These are phyloP conservation scores for Aegle marmelos DNA, from an alignment of 345 rosid genomes.

Conservation along the genomic window DNA sequence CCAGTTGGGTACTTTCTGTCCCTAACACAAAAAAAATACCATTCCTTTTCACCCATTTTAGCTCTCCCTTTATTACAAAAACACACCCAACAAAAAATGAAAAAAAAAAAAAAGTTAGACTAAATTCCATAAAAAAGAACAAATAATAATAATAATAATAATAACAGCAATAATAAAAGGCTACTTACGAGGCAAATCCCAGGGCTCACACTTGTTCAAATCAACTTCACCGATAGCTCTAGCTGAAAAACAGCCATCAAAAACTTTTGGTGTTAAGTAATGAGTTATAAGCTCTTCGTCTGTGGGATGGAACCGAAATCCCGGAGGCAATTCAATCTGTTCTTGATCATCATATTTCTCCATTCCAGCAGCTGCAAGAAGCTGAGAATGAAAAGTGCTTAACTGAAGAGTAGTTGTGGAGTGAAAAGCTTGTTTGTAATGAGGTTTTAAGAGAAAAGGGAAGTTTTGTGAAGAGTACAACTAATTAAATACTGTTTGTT, in stretches of 20 bases:
- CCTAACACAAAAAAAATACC: constrained; percentile 75
- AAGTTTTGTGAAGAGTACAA: constrained; percentile 14
- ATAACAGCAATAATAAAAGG: not conserved
- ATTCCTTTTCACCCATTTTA: constrained; percentile 61
- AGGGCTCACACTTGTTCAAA: constrained; percentile 67
- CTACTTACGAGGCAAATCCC: constrained; percentile 64
- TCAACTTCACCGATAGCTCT: constrained; percentile 62
- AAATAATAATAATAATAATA: not conserved
- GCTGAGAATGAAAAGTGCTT: not conserved
- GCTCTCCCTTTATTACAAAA: constrained; percentile 34
- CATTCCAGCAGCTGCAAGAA: constrained; percentile 21
- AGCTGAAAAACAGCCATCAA: constrained; percentile 34
- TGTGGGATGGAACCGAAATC: constrained; percentile 60
- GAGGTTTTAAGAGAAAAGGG: constrained; percentile 14
- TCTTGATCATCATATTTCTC: constrained; percentile 43
- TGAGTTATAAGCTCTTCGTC: constrained; percentile 64
- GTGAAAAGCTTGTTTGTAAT: not conserved
- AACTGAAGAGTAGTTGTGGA: not conserved
- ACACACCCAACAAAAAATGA: not conserved
- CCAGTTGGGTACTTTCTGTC: constrained; percentile 86
- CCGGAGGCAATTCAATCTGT: constrained; percentile 53
- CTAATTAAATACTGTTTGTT: constrained; percentile 35
- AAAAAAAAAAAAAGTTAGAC: not conserved
- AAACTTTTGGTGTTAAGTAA: constrained; percentile 45
- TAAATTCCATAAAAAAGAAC: not conserved